phyloP scores from a whole-genome alignment of 2,329 filamentous ascomycete species.

The Penicillium sp. region DNA sequence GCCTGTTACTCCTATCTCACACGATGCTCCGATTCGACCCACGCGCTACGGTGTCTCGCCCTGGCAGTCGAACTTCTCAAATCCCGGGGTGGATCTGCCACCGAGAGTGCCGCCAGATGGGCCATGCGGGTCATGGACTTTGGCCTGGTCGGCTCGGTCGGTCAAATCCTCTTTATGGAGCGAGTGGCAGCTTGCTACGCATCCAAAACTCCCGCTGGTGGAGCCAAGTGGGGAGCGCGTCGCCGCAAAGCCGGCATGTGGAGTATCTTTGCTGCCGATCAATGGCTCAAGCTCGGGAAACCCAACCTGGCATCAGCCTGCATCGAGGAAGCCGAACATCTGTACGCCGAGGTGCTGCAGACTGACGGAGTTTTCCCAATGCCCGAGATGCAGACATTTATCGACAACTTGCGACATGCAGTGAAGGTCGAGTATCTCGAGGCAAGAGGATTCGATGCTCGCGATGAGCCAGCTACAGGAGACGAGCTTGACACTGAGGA shows the following conservation, averaged over 20 bases:
- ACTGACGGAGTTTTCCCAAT: slow-evolving; percentile 45
- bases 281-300: slow-evolving; percentile 75
- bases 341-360: slow-evolving; percentile 48
- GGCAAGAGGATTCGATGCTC: slow-evolving; percentile 37
- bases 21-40: slow-evolving; percentile 72
- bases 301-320: slow-evolving; percentile 73
- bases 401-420: slow-evolving; percentile 42
- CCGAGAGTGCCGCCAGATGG: slow-evolving; percentile 86
- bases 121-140: slow-evolving; percentile 74
- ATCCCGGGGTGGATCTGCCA: slow-evolving; percentile 69
- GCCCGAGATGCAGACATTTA: slow-evolving; percentile 49
- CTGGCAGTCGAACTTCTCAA: slow-evolving; percentile 78
- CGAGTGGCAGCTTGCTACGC: slow-evolving; percentile 80
- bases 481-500: slow-evolving; percentile 35
- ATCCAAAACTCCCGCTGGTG: slow-evolving; percentile 64
- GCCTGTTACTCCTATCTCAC: slow-evolving; percentile 90
- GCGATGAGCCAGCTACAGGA: slow-evolving; percentile 28
- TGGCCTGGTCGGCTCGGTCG: slow-evolving; percentile 67
- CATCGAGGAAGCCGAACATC: slow-evolving; percentile 61
- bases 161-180: slow-evolving; percentile 79
- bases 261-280: slow-evolving; percentile 76
- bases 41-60: slow-evolving; percentile 71
- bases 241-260: slow-evolving; percentile 84
- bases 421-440: slow-evolving; percentile 44
- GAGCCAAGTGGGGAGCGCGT: slow-evolving; percentile 64